A percentile compares a stretch with the other conserved stretches of the same genome.
Evolutionary conservation across 306 rosid species (phyloP).

Genomic region (Acacia acuminata): DNA sequence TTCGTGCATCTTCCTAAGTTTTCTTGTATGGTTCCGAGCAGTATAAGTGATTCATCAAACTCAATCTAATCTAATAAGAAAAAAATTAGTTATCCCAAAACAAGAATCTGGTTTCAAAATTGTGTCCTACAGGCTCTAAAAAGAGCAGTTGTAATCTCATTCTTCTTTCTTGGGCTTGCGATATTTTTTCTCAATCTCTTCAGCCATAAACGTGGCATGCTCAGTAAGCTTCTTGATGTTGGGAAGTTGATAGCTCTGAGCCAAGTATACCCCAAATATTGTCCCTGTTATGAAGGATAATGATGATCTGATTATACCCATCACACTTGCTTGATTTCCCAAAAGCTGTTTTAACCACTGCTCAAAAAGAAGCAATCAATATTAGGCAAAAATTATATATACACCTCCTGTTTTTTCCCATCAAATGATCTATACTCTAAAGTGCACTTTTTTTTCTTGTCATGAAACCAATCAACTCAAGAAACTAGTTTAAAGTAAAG

Average conservation of each 20-base stretch:
- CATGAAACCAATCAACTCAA: background rate
- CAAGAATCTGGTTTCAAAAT: conserved; percentile 33
- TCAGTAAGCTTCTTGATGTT: conserved; percentile 62
- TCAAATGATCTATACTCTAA: background rate
- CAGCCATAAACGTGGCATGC: conserved; percentile 43
- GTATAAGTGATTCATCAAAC: too few species aligned
- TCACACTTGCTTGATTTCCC: too few species aligned
- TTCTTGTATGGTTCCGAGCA: too few species aligned
- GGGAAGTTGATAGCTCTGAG: conserved; percentile 77
- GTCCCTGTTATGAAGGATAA: conserved; percentile 39
- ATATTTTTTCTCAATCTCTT: conserved; percentile 54
- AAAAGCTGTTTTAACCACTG: too few species aligned
- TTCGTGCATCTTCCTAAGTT: too few species aligned
- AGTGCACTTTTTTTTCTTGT: background rate
- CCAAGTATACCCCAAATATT: conserved; percentile 61
- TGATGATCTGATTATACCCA: too few species aligned
- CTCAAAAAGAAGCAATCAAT: too few species aligned
- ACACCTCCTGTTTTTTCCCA: too few species aligned
- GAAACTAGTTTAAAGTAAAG: too few species aligned
- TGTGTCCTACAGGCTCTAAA: background rate
- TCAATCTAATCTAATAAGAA: too few species aligned
- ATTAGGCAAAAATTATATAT: too few species aligned
- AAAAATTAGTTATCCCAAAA: background rate
- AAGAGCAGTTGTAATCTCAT: conserved; percentile 30
- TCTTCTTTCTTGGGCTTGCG: conserved; percentile 56